These are phyloP conservation scores for Pontederia crassipes DNA, from an alignment of 176 grass and related monocot genomes.

Conservation along the genomic window DNA sequence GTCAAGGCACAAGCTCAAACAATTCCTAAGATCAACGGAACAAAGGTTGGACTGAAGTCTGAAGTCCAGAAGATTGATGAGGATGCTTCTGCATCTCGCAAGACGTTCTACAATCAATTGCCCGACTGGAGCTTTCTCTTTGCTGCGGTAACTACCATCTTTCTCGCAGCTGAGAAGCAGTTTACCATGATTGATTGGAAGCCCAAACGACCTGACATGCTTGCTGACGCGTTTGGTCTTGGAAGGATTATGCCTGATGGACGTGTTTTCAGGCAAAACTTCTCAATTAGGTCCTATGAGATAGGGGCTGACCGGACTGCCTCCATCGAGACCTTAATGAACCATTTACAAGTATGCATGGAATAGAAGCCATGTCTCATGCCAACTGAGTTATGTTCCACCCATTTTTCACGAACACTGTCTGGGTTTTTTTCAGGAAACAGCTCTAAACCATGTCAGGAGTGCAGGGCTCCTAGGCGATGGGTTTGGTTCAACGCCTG, in stretches of 20 bases:
- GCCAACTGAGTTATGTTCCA: not conserved
- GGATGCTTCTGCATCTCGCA: conserved; percentile 30
- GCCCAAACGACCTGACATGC: conserved; percentile 90
- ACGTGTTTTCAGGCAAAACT: conserved; percentile 85
- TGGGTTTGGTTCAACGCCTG: conserved; percentile 89
- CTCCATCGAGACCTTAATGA: conserved; percentile 97
- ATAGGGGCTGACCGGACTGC: conserved; percentile 93
- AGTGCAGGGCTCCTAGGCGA: conserved; percentile 77
- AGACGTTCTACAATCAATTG: conserved; percentile 86
- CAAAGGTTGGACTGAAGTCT: conserved; percentile 48
- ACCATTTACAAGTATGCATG: conserved; percentile 79
- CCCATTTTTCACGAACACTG: conserved; percentile 8
- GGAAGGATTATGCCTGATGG: conserved; percentile 86
- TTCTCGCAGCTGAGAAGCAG: conserved; percentile 92
- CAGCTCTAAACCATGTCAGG: conserved; percentile 94
- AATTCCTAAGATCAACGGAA: conserved; percentile 77
- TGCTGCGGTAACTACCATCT: conserved; percentile 88
- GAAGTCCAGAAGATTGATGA: conserved; percentile 25
- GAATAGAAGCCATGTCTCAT: not conserved
- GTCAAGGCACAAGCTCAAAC: conserved; percentile 65
- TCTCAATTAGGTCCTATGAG: conserved; percentile 93
- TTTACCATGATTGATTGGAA: conserved; percentile 96
- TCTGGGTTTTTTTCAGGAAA: conserved; percentile 55
- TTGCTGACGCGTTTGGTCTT: conserved; percentile 77
- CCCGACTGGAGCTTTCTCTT: conserved; percentile 98